Conservation (phyloP, 2,329 filamentous ascomycete species). For the Magnaporthiopsis rhizophila region DNA sequence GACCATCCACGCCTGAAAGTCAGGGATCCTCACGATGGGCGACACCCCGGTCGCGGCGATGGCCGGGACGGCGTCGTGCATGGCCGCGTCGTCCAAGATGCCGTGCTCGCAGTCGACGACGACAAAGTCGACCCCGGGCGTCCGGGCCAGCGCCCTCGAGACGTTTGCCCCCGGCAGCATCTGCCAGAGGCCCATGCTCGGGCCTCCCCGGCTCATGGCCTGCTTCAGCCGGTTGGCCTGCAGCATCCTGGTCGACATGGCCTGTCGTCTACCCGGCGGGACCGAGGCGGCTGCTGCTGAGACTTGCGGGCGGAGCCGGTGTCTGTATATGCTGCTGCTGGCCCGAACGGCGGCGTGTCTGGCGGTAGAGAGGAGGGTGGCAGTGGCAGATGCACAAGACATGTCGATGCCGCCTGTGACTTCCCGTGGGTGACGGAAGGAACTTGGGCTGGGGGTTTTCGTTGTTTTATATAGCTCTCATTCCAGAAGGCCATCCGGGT, state of each 20-base stretch:
- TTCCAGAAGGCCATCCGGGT: too few relatives aligned
- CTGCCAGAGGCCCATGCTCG: constrained; percentile 54
- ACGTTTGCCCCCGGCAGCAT: constrained; percentile 54
- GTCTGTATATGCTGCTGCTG: background rate
- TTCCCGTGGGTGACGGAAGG: background rate
- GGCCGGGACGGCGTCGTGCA: constrained; percentile 50
- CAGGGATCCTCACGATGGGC: constrained; percentile 49
- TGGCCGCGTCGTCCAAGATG: constrained; percentile 46
- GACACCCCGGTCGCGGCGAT: constrained; percentile 47
- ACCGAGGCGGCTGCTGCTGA: background rate
- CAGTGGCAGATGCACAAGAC: background rate
- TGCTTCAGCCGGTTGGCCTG: constrained; percentile 39
- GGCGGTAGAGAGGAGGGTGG: too few relatives aligned
- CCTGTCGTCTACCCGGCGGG: background rate
- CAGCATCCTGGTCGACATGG: constrained; percentile 25
- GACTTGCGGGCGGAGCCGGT: background rate
- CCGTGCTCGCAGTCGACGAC: constrained; percentile 53
- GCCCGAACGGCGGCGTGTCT: background rate
- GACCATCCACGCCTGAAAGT: constrained; percentile 47
- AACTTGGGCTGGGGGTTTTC: background rate
- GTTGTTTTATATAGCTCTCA: background rate
- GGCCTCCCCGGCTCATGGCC: constrained; percentile 35
- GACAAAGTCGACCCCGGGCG: constrained; percentile 57
- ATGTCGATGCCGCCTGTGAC: background rate
- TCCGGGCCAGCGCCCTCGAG: constrained; percentile 50